These are phyloP conservation scores for Thielaviopsis ethacetica DNA, from an alignment of 2,329 filamentous ascomycete species.

Conservation along the genomic window DNA sequence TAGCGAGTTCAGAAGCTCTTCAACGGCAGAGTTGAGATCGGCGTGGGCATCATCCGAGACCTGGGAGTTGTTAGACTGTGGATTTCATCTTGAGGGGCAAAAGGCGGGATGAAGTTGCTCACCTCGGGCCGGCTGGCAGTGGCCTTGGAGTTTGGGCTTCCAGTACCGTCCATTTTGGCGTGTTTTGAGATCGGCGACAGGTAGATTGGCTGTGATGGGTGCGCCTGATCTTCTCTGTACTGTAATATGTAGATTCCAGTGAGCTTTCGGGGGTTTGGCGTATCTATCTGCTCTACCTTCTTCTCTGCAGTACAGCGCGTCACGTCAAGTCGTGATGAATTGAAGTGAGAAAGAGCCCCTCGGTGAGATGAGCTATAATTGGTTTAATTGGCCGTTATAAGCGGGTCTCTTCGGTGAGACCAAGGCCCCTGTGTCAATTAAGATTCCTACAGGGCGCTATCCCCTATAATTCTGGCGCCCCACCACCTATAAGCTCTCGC, in stretches of 20 bases:
- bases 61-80: constrained; percentile 17
- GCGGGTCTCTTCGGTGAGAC: neutral
- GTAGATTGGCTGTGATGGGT: neutral
- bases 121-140: constrained; percentile 3
- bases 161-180: constrained; percentile 5
- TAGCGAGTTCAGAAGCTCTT: constrained; percentile 71
- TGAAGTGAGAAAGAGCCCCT: neutral
- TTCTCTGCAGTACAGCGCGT: neutral
- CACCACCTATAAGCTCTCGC: neutral
- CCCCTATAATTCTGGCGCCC: no score
- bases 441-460: no score
- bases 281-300: no score
- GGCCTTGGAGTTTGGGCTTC: constrained; percentile 5
- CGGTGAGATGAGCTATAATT: neutral
- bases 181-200: neutral
- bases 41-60: constrained; percentile 22
- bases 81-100: constrained; percentile 5
- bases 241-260: no score
- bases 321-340: neutral
- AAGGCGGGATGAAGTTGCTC: neutral
- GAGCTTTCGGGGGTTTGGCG: no score
- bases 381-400: neutral
- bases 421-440: neutral
- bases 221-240: no score
- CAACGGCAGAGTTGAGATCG: constrained; percentile 63